phyloP scores from a whole-genome alignment of 1,139 yeast genomes.

The Debaryomyces robertsiae region DNA sequence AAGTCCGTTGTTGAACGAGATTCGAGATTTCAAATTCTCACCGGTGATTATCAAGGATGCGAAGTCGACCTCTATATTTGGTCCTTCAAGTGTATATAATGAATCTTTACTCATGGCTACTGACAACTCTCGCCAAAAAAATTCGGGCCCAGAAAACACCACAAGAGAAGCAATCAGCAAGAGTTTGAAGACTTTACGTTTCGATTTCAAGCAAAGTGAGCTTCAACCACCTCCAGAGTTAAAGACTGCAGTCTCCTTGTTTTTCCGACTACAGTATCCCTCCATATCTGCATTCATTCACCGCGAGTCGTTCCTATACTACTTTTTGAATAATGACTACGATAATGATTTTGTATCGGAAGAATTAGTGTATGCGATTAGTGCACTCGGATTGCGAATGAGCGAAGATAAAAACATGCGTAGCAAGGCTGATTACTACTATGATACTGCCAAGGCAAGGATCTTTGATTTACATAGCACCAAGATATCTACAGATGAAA shows the following conservation, averaged over 20 bases:
- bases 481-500: slow-evolving; percentile 11
- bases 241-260: slow-evolving; percentile 13
- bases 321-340: slow-evolving; percentile 14
- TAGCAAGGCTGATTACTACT: slow-evolving; percentile 2
- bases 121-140: neutral
- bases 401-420: slow-evolving; percentile 7
- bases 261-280: slow-evolving; percentile 16
- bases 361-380: slow-evolving; percentile 14
- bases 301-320: slow-evolving; percentile 16
- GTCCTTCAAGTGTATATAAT: slow-evolving; percentile 17
- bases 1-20: neutral
- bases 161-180: neutral
- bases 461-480: slow-evolving; percentile 9
- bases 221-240: slow-evolving; percentile 11
- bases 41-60: slow-evolving; percentile 11
- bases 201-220: slow-evolving; percentile 3
- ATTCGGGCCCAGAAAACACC: neutral
- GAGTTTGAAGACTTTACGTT: neutral
- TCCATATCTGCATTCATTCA: slow-evolving; percentile 16
- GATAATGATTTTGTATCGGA: slow-evolving; percentile 15
- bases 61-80: slow-evolving; percentile 9
- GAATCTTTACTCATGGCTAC: slow-evolving; percentile 13
- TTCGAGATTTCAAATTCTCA: slow-evolving; percentile 12
- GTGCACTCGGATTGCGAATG: slow-evolving; percentile 15
- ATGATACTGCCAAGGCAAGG: slow-evolving; percentile 2